phyloP scores from a whole-genome alignment of 768 basidiomycete genomes.

The Suillus bovinus region DNA sequence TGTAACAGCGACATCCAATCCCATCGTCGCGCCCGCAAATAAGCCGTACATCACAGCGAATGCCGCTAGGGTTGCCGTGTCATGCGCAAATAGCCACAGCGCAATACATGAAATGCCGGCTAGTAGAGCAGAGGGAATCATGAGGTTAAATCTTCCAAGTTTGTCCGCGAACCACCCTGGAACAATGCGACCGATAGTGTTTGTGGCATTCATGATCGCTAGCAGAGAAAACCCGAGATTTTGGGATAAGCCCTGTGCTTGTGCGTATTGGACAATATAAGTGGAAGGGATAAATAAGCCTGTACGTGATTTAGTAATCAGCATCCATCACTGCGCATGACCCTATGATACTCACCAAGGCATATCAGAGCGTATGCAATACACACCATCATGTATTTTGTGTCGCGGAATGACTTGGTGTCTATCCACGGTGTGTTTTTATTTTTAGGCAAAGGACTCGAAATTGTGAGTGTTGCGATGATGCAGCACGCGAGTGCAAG shows the following conservation, averaged over 20 bases:
- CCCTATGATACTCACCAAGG: constrained; percentile 1
- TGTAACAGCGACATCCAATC: constrained; percentile 1
- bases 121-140: constrained; percentile 2
- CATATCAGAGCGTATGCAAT: constrained; percentile 1
- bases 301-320: not conserved
- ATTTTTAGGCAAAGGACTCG: not conserved
- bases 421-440: constrained; percentile 6
- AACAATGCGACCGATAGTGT: constrained; percentile 1
- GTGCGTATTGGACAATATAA: constrained; percentile 8
- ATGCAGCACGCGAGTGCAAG: constrained; percentile 3
- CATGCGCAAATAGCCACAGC: not conserved
- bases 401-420: not conserved
- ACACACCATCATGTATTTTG: not conserved
- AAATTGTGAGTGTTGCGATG: constrained; percentile 4
- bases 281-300: constrained; percentile 4
- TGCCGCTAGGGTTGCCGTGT: not conserved
- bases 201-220: constrained; percentile 6
- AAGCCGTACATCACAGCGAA: constrained; percentile 1
- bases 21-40: constrained; percentile 1
- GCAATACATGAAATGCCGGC: not conserved
- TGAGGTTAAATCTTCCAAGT: constrained; percentile 1
- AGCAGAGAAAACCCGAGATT: not conserved
- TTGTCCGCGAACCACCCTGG: constrained; percentile 3
- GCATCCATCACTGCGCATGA: not conserved
- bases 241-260: constrained; percentile 3